A percentile compares a stretch with the other conserved stretches of the same genome.
Conservation (phyloP, 495 filamentous ascomycete species). For the Mytilinidion resinicola region DNA sequence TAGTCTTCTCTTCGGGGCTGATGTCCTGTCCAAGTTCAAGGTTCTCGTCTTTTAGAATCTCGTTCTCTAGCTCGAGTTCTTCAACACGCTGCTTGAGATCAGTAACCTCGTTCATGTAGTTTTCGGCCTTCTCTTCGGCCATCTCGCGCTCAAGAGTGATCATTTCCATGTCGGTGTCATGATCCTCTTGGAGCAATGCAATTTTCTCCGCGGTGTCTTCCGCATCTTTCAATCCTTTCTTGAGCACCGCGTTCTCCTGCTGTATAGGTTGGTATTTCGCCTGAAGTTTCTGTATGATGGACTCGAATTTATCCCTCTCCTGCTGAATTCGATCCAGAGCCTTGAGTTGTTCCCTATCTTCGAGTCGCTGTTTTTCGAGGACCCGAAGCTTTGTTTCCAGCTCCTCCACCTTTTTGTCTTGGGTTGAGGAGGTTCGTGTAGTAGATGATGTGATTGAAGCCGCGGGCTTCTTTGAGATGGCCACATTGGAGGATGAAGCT, state of each 20-base stretch:
- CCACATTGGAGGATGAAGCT: no score
- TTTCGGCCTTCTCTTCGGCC: slow-evolving; percentile 88
- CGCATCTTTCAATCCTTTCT: slow-evolving; percentile 69
- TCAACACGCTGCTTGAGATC: slow-evolving; percentile 65
- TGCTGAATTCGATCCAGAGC: slow-evolving; percentile 65
- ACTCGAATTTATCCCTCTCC: slow-evolving; percentile 80
- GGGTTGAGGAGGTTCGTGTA: slow-evolving; percentile 24
- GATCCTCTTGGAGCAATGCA: slow-evolving; percentile 68
- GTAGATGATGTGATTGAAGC: not conserved
- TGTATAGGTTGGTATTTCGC: slow-evolving; percentile 83
- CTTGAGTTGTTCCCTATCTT: slow-evolving; percentile 86
- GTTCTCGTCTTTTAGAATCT: slow-evolving; percentile 83
- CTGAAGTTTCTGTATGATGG: slow-evolving; percentile 86
- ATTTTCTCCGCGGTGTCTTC: slow-evolving; percentile 61
- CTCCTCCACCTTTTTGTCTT: slow-evolving; percentile 50
- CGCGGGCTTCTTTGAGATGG: not conserved
- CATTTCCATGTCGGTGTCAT: slow-evolving; percentile 80
- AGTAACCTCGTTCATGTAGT: slow-evolving; percentile 74
- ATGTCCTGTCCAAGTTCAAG: slow-evolving; percentile 73
- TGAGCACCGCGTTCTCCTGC: slow-evolving; percentile 69
- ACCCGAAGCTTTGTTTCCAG: slow-evolving; percentile 34
- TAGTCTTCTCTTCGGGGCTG: slow-evolving; percentile 78
- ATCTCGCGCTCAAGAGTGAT: slow-evolving; percentile 87
- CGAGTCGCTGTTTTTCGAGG: slow-evolving; percentile 46
- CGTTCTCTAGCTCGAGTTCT: slow-evolving; percentile 80